These are phyloP conservation scores for Cicer chorassanicum DNA, from an alignment of 306 rosid genomes.

Conservation along the genomic window DNA sequence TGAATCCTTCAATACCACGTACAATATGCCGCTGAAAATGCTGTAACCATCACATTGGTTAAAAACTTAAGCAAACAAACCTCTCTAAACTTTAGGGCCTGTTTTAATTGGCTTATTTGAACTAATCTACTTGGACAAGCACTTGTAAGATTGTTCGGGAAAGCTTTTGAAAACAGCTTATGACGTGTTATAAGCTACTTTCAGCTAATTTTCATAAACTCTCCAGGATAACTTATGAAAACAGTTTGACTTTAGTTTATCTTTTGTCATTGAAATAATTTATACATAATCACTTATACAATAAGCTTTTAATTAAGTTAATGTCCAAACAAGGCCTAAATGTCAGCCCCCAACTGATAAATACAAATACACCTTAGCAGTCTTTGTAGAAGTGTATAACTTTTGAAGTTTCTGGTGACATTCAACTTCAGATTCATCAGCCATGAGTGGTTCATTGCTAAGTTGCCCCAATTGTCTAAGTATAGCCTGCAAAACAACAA, in stretches of 20 bases:
- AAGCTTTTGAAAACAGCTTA: too few species aligned
- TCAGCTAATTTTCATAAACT: too few species aligned
- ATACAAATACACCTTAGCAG: slow-evolving; percentile 68
- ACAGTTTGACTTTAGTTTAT: too few species aligned
- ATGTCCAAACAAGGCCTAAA: not conserved
- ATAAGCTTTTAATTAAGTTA: too few species aligned
- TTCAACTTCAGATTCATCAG: slow-evolving; percentile 78
- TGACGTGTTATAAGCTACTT: too few species aligned
- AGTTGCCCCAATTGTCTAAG: slow-evolving; percentile 81
- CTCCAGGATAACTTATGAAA: too few species aligned
- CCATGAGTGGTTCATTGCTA: slow-evolving; percentile 61
- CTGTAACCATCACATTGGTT: slow-evolving; percentile 52
- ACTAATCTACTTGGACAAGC: too few species aligned
- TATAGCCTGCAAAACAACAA: slow-evolving; percentile 66
- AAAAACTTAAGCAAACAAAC: slow-evolving; percentile 23
- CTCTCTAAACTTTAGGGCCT: not conserved
- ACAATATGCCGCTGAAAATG: slow-evolving; percentile 86
- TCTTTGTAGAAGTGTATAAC: slow-evolving; percentile 76
- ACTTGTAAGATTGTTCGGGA: too few species aligned
- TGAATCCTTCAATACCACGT: slow-evolving; percentile 77
- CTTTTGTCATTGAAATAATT: too few species aligned
- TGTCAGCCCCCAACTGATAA: not conserved
- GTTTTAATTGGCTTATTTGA: too few species aligned
- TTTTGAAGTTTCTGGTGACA: slow-evolving; percentile 77
- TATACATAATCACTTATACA: too few species aligned